Conservation (phyloP, 2,329 filamentous ascomycete genomes). For the Rhytidhysteron rufulum region DNA sequence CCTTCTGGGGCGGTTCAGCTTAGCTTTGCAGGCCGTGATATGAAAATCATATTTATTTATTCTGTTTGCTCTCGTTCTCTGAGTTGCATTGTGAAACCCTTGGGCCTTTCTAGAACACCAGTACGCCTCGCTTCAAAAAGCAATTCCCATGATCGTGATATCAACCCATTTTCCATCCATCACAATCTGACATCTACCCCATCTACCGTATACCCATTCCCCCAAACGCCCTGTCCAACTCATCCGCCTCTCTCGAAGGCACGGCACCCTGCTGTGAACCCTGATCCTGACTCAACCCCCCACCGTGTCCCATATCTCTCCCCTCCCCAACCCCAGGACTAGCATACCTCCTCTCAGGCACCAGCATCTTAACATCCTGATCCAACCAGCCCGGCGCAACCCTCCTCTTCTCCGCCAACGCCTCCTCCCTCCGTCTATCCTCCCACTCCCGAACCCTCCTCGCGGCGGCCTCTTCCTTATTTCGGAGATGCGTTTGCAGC, state of each 20-base stretch:
- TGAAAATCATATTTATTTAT: neutral
- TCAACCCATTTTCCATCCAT: neutral
- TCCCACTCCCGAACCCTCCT: slow-evolving; percentile 67
- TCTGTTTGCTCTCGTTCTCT: too few species aligned
- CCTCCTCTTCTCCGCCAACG: slow-evolving; percentile 74
- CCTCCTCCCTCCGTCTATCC: slow-evolving; percentile 58
- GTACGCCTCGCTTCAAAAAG: neutral
- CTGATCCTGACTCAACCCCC: slow-evolving; percentile 55
- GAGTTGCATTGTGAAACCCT: neutral
- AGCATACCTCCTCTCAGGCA: slow-evolving; percentile 56
- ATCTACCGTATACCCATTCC: slow-evolving; percentile 55
- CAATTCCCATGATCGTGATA: too few species aligned
- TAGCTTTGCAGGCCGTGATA: neutral
- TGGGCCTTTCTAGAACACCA: neutral
- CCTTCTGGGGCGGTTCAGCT: neutral
- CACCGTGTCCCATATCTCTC: slow-evolving; percentile 42
- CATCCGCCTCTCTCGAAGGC: slow-evolving; percentile 55
- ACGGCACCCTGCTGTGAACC: slow-evolving; percentile 25
- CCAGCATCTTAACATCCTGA: slow-evolving; percentile 60
- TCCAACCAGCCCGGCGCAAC: slow-evolving; percentile 80
- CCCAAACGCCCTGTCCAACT: slow-evolving; percentile 62
- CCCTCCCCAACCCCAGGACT: slow-evolving; percentile 9
- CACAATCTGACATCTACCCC: neutral
- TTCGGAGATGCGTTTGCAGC: slow-evolving; percentile 70
- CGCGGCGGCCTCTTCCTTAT: slow-evolving; percentile 65